These are phyloP conservation scores for Oryza rufipogon DNA, from an alignment of 176 grass and related monocot species.

Conservation along the genomic window DNA sequence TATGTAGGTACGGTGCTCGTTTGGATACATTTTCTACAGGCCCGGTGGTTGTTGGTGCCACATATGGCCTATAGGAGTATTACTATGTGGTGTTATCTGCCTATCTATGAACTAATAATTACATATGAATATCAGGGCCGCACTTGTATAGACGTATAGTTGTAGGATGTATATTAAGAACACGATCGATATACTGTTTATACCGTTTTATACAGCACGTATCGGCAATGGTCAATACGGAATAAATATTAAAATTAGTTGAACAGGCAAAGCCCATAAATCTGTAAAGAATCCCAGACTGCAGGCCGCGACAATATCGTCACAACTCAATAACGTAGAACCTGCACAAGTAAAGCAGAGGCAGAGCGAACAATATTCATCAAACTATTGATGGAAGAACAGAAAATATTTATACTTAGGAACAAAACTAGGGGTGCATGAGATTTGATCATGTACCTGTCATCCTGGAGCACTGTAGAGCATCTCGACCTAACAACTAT, in stretches of 20 bases:
- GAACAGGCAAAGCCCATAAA: not conserved
- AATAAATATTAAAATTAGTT: not conserved
- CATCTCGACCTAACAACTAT: not conserved
- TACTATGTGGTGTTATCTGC: not conserved
- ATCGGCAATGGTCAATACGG: not conserved
- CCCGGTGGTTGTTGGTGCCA: too few species aligned
- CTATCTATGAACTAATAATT: not conserved
- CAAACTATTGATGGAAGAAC: not conserved
- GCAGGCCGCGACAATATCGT: not conserved
- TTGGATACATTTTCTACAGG: too few species aligned
- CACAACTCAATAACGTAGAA: not conserved
- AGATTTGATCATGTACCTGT: slow-evolving; percentile 4
- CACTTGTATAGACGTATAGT: not conserved
- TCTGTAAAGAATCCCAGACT: slow-evolving; percentile 8
- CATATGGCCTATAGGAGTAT: too few species aligned
- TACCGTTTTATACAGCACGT: not conserved
- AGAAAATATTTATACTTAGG: not conserved
- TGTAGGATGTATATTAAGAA: not conserved
- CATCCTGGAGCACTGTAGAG: not conserved
- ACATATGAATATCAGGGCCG: not conserved
- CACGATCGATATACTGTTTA: not conserved
- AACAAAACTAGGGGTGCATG: not conserved
- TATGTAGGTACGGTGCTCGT: too few species aligned
- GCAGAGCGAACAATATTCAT: not conserved
- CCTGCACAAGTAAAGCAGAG: slow-evolving; percentile 24